Base-by-base conservation (phyloP, 169 alveolate species). In the Eimeria brunetti region DNA sequence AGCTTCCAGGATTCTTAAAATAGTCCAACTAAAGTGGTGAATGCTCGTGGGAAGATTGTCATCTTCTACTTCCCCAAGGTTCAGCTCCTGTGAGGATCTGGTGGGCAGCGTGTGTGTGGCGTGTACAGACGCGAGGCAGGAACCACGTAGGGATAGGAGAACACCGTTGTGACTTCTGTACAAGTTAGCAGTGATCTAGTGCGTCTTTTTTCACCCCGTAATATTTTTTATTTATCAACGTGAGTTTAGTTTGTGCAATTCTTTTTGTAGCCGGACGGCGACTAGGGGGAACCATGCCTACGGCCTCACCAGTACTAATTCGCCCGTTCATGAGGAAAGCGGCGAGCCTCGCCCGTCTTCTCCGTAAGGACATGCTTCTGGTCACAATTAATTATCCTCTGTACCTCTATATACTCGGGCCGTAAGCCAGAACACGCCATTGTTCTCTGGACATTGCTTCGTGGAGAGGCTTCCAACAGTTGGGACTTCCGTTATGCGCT, bases 351-450 rank as follows among this genome's bases (percentile, higher is more conserved):
- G 20, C 51, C 56, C 53, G 88, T 78, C 60, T 78, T 46, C 76
- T 83, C 56, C 90, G 90, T 83, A 83, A 83, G 88, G 9, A 78
- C 20, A 27, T 3, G 1, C 14, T 46, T 46, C 8, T n/a, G 33
- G 11, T 41, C 62, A 78, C 24, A 27, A 8, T 49, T 46, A 46
- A 9, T 44, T 78, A 49, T 38, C 22, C 56, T 1, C 3, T 38
- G 51, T 9, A 1, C 41, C 14, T 7, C 16, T 53, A n/a, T 83
- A 36, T 33, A 18, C 24, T 1, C 73, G 90, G 24, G 18, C 33
- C 38, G 51, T 27, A 22, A 51, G 33, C 36, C 90, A 83, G 90
- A 56, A 83, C 90, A 49, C 90, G 56, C n/a, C 27, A 33, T 83
- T 18, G 56, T 56, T 22, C 73, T 41, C 24, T 83, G 90, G 71